Evolutionary conservation across 371 early-diverging fungal genomes (phyloP), one percentile per base, ranked within the genome.

Genomic region (Enteropsectra breve): DNA sequence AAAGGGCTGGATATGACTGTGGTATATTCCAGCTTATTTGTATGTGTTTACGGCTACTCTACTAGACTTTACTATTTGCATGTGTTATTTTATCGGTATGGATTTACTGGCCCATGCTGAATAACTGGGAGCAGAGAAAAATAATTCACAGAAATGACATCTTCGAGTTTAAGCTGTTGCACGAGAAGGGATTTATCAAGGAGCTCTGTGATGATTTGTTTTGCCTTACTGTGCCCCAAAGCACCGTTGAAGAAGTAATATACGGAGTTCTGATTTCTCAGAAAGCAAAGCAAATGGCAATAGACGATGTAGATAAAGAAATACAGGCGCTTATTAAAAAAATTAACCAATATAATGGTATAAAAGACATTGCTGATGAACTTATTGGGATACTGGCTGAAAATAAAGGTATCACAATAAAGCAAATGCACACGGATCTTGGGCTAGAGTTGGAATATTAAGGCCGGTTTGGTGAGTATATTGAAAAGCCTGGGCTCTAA

Each of bases 341-440:
- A 36, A 38, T 76, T 6, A 72, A 76, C 66, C 56, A 43, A n/a
- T 79, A 79, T 53, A 79, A 79, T 46, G 66, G 70, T 56, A 2
- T 70, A 21, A 79, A 79, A 64, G 79, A 79, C 55, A 70, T 75
- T 0, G 69, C 66, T 34, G 66, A 79, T 37, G 52, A 63, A 1
- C 54, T 79, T 11, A 49, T 75, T 24, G 75, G 75, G 5, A 74
- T 49, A 52, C 57, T 79, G 33, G 79, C 79, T 38, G 69, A 70
- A 26, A 37, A 63, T 29, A 65, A 56, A 53, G 66, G 64, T 5
- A 36, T 57, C 18, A 69, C 76, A 0, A 60, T 38, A 24, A 72
- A 70, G 52, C 64, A 76, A 37, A 56, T 74, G 1, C 29, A 66
- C 37, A 59, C 69, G 21, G 73, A 76, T 56, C 36, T 76, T 30